A percentile compares a stretch with the other conserved stretches of the same genome.
These are phyloP conservation scores for Lentinus polychrous DNA, from an alignment of 1,284 basidiomycete species.

Conservation along the genomic window DNA sequence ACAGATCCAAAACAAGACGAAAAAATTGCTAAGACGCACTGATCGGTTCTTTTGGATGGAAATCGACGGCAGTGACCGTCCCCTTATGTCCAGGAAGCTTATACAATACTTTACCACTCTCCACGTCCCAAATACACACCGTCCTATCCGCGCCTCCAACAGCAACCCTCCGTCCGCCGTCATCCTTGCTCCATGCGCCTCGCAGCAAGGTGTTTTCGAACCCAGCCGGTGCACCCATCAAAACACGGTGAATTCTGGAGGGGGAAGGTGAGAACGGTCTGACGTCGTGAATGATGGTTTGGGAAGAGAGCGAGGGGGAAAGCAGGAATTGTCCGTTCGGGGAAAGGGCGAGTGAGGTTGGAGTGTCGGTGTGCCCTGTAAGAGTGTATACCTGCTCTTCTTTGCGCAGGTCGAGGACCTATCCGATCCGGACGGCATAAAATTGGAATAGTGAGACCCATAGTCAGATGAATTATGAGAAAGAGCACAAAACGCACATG, in stretches of 20 bases:
- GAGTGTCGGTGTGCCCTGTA: constrained; percentile 81
- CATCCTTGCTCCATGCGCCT: constrained; percentile 78
- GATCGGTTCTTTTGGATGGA: constrained; percentile 90
- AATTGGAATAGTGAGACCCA: too few relatives aligned
- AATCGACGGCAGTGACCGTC: constrained; percentile 85
- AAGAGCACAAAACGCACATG: constrained; percentile 52
- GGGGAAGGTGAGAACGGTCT: constrained; percentile 85
- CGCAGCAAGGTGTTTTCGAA: constrained; percentile 81
- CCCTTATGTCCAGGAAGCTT: constrained; percentile 95
- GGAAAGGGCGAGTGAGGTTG: constrained; percentile 82
- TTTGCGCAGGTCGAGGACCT: constrained; percentile 87
- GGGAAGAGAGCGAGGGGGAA: constrained; percentile 83
- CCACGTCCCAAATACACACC: constrained; percentile 93
- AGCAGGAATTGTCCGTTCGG: constrained; percentile 82
- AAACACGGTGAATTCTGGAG: constrained; percentile 70
- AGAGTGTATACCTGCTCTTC: constrained; percentile 71
- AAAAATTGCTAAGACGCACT: too few relatives aligned
- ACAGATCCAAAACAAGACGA: constrained; percentile 1
- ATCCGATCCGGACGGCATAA: background rate
- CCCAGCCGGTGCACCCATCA: constrained; percentile 83
- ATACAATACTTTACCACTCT: constrained; percentile 78
- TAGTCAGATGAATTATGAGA: background rate
- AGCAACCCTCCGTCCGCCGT: constrained; percentile 64
- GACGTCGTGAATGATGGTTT: constrained; percentile 83
- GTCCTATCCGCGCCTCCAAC: constrained; percentile 78